Base-by-base conservation (phyloP, 257 asterid species). In the Solanum etuberosum region DNA sequence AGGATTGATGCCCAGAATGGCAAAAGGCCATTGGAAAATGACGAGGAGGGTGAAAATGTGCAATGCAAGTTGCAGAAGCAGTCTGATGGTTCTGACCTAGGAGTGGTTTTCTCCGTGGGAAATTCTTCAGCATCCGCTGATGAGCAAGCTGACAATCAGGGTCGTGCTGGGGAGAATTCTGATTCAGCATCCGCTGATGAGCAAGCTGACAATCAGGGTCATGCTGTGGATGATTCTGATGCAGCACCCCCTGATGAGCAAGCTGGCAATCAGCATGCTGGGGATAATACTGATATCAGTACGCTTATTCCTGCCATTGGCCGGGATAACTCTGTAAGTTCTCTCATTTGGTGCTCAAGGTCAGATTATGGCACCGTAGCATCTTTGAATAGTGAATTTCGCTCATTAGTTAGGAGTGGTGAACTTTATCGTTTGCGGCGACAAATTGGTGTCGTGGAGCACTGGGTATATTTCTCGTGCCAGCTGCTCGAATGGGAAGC, bases 401-500 rank as follows among this genome's bases (percentile, higher is more conserved):
- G 96, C 34, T 90, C 96, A 9, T 94, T 97, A 84, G 82, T 97
- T 85, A 88, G 94, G 86, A 91, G 90, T 13, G 99, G 98, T 9
- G 96, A 94, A 87, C 92, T 97, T 21, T 97, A 96, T 63, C 89
- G 87, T 76, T 68, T 93, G 88, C 93, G 99, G 92, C 91, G 98
- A 72, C 83, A 85, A 57, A 82, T 81, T 18, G 94, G 93, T 18
- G 90, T 97, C 8, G 89, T 97, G 18, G 99, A 97, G 92, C 98
- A 96, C 89, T 97, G 99, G 99, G 98, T 97, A 85, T 97, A 96
- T 84, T 95, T 97, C 86, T 96, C 99, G 0, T 93, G 99, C 95
- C 97, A 94, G 87, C 88, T 93, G 86, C 98, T 92, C n/a, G 99
- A 95, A 85, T 97, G 99, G 99, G 99, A 94, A 32, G 99, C 98